Evolutionary conservation across 306 rosid species (phyloP), one percentile per base, ranked within the genome.

Genomic region (Sphenostylis stenocarpa): DNA sequence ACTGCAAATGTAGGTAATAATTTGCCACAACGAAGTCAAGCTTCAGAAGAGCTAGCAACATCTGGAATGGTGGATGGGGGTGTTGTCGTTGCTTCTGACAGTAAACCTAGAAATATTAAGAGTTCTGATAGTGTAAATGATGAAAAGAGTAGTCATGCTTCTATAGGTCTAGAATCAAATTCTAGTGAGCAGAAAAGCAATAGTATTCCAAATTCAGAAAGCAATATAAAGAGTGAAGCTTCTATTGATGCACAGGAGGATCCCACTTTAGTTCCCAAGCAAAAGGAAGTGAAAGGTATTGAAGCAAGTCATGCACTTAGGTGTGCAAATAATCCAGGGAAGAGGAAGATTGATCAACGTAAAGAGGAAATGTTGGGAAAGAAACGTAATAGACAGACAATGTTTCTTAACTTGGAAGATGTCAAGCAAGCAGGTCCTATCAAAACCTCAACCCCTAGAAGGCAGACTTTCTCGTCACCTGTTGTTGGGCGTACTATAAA

Each of bases 341-440:
- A 92, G 86, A 92, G 93, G 85, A 95, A 86, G 89, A 77, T 90
- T 60, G 97, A 92, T 75, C 97, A 90, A 23, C 91, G 84, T 13
- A 88, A 86, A 81, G 97, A 90, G 80, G 92, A 90, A 80, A 95
- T 92, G 90, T 81, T 92, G 77, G 99, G 99, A 70, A 95, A 90
- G 93, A 95, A 95, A 67, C 97, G 99, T 14, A 92, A 67, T 77
- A 92, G 99, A 69, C 97, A 90, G 86, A 95, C 97, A 52, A 79
- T 95, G 94, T 91, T 90, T 85, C 97, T 95, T 76, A 92, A 95
- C 82, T 82, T 95, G 82, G 99, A 95, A 83, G 99, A 95, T 80
- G 99, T 92, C 68, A 95, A 90, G 85, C 88, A 90, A 87, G 99
- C 96, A 48, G 97, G 97, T 48, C 86, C 97, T 56, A 90, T 92